A percentile compares a stretch with the other conserved stretches of the same genome.
Conservation (phyloP, 1,139 yeast genomes). For the Magnusiomyces paraingens region DNA sequence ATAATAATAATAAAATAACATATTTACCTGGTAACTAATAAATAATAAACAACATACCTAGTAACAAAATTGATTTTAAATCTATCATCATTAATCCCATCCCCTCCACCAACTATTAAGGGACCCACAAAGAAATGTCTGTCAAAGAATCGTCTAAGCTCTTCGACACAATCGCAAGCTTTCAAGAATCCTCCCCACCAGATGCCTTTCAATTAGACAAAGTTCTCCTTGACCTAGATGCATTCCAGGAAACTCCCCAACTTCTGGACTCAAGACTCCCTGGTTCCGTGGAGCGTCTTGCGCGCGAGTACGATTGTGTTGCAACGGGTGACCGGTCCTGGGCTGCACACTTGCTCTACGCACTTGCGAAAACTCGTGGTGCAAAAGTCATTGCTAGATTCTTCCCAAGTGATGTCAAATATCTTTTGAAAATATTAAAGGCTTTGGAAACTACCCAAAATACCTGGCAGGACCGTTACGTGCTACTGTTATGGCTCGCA, state of each 20-base stretch:
- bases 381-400: constrained; percentile 52
- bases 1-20: too few relatives aligned
- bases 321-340: constrained; percentile 15
- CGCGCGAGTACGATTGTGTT: constrained; percentile 3
- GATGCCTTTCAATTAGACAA: neutral
- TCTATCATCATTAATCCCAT: too few relatives aligned
- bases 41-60: too few relatives aligned
- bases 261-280: constrained; percentile 32
- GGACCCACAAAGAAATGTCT: too few relatives aligned
- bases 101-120: too few relatives aligned
- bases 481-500: constrained; percentile 67
- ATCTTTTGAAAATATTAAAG: constrained; percentile 34
- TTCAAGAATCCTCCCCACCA: neutral
- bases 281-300: constrained; percentile 19
- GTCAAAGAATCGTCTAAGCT: too few relatives aligned
- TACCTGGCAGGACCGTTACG: constrained; percentile 53
- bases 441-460: constrained; percentile 11
- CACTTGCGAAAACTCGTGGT: constrained; percentile 59
- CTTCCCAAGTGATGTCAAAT: constrained; percentile 53
- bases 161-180: too few relatives aligned
- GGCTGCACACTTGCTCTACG: constrained; percentile 40
- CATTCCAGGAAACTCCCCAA: constrained; percentile 34
- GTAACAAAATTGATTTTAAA: too few relatives aligned
- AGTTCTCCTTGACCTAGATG: constrained; percentile 7
- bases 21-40: too few relatives aligned